Evolutionary conservation across 345 rosid species (phyloP), one percentile per base, ranked within the genome.

Genomic region (Fremontodendron californicum): DNA sequence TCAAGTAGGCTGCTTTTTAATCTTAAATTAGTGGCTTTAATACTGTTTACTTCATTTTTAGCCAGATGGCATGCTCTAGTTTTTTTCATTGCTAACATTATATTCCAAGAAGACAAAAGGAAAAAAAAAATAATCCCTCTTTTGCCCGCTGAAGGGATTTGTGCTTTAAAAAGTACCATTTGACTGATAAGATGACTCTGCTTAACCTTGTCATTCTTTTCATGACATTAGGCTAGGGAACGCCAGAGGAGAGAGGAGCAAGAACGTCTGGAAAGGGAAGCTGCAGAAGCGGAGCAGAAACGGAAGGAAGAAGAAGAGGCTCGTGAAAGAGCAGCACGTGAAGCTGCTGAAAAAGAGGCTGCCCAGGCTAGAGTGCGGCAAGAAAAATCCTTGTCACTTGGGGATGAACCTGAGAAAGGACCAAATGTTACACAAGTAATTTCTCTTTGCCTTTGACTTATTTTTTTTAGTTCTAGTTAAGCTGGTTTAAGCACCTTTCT

Each of bases 301-400:
- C 91, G 23, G 13, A 91, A 89, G 80, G 99, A 93, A 81, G 98
- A 92, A 76, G 97, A 93, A 77, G 98, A 96, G 63, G 97, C 98
- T 71, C 88, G 77, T 63, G 93, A 90, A 79, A 89, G 93, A 84
- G 97, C 87, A 64, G 95, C 84, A 21, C 87, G 73, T 71, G 99
- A 93, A 84, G 94, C 94, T 79, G 99, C 86, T 33, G 97, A 96
- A 78, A 92, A 81, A 81, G 96, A 86, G 84, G 98, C 97, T 78
- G 91, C 89, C 9, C 76, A 85, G 48, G 93, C 88, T 75, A 89
- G 90, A 86, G 77, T 91, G 81, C 85, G 92, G 81, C 89, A 92
- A 79, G 97, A 92, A 91, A 96, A 96, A 84, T 91, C 97, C 75
- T 78, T 78, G 73, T 88, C 93, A 49, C 95, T 96, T 75, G 97